These are phyloP conservation scores for Pulveroboletus frians DNA, from an alignment of 768 basidiomycete genomes.

Conservation along the genomic window DNA sequence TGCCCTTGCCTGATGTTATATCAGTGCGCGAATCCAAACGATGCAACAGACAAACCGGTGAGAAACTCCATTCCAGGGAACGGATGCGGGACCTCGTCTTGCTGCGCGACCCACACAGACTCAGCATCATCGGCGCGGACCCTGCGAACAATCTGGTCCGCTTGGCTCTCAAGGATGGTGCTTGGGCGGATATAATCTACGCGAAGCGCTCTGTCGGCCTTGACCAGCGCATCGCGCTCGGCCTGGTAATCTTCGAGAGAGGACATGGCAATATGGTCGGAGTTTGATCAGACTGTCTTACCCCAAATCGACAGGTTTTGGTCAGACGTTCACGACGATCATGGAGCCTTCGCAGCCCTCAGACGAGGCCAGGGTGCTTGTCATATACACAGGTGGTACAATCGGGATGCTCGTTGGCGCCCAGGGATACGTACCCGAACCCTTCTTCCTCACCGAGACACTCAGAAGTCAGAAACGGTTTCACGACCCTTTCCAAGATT, in stretches of 20 bases:
- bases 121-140: constrained; percentile 52
- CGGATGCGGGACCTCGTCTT: constrained; percentile 50
- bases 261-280: not conserved
- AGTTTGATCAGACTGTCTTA: too few species aligned
- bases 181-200: constrained; percentile 37
- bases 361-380: constrained; percentile 76
- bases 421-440: constrained; percentile 79
- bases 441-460: constrained; percentile 81
- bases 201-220: constrained; percentile 45
- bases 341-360: constrained; percentile 50
- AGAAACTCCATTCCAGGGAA: constrained; percentile 80
- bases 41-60: constrained; percentile 42
- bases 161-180: constrained; percentile 41
- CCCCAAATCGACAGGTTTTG: too few species aligned
- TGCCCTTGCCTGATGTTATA: constrained; percentile 38
- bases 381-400: constrained; percentile 88
- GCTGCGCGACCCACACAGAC: constrained; percentile 55
- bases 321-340: not conserved
- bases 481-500: constrained; percentile 86
- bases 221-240: constrained; percentile 29
- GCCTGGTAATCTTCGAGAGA: constrained; percentile 18
- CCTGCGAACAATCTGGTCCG: constrained; percentile 51
- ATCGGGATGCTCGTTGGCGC: constrained; percentile 82
- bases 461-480: constrained; percentile 81
- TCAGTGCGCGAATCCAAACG: not conserved